Percentiles rank a stretch among this genome's conserved stretches.
These are phyloP conservation scores for Trypanosoma melophagium DNA, from an alignment of 208 protist species.

Conservation along the genomic window DNA sequence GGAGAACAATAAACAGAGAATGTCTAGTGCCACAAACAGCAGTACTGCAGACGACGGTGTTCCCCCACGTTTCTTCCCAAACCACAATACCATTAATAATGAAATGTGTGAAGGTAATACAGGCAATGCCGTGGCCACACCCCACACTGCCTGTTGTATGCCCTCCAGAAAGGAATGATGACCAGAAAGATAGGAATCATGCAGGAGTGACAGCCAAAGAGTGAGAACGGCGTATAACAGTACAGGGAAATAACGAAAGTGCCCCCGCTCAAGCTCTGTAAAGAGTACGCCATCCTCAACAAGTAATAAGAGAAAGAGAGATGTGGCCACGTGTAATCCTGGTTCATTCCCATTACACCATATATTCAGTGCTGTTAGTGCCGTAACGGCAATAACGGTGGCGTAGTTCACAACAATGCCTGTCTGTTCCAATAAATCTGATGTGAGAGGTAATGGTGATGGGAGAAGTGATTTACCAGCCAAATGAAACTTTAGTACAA, in stretches of 20 bases:
- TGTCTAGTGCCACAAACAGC: slow-evolving; percentile 40
- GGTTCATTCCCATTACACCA: slow-evolving; percentile 63
- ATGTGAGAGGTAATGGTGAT: slow-evolving; percentile 34
- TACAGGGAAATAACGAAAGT: slow-evolving; percentile 76
- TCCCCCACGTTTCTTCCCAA: slow-evolving; percentile 31
- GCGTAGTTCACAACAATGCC: slow-evolving; percentile 60
- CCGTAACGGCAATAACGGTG: slow-evolving; percentile 41
- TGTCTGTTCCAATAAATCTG: slow-evolving; percentile 30
- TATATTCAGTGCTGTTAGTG: slow-evolving; percentile 58
- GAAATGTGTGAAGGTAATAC: slow-evolving; percentile 41
- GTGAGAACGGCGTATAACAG: slow-evolving; percentile 35
- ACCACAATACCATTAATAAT: slow-evolving; percentile 32
- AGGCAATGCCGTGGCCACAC: slow-evolving; percentile 27
- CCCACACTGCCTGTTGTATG: slow-evolving; percentile 17
- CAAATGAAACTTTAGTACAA: slow-evolving; percentile 67
- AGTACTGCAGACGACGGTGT: slow-evolving; percentile 37
- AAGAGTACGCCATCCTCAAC: slow-evolving; percentile 70
- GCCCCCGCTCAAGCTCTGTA: slow-evolving; percentile 31
- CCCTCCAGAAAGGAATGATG: background rate
- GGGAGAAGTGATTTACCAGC: slow-evolving; percentile 58
- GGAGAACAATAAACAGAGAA: slow-evolving; percentile 47
- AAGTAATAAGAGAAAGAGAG: slow-evolving; percentile 70
- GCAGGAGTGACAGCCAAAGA: slow-evolving; percentile 52
- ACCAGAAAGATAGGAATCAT: slow-evolving; percentile 37
- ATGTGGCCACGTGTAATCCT: slow-evolving; percentile 53